phyloP scores from a whole-genome alignment of 2,329 filamentous ascomycete genomes.

The Verticillium dahliae region DNA sequence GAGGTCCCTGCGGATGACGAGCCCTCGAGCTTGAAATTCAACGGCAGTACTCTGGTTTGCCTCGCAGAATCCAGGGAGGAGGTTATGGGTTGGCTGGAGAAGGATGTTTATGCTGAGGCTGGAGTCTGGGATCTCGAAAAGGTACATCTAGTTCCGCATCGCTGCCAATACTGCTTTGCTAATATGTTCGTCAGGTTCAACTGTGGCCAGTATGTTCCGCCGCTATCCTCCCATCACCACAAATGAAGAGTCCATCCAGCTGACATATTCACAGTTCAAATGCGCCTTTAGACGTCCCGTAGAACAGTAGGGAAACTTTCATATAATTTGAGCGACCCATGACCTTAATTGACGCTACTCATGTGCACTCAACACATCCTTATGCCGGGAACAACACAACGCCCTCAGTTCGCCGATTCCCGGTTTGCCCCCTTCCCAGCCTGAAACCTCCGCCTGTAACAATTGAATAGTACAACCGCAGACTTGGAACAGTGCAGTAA shows the following conservation, averaged over 20 bases:
- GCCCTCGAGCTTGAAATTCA: slow-evolving; percentile 57
- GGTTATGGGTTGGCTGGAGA: slow-evolving; percentile 56
- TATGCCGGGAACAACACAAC: neutral
- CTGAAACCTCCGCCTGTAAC: neutral
- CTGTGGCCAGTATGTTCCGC: slow-evolving; percentile 38
- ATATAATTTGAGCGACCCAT: neutral
- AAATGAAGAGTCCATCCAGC: neutral
- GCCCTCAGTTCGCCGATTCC: neutral
- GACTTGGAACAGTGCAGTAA: neutral
- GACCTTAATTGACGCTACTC: neutral
- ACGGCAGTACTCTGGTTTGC: slow-evolving; percentile 65
- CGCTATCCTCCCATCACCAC: neutral
- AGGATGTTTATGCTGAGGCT: slow-evolving; percentile 64
- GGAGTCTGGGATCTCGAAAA: slow-evolving; percentile 80
- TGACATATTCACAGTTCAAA: slow-evolving; percentile 23
- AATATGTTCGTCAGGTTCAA: slow-evolving; percentile 27
- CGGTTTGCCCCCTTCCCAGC: neutral
- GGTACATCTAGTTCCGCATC: slow-evolving; percentile 24
- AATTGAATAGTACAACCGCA: neutral
- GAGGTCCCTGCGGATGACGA: slow-evolving; percentile 57
- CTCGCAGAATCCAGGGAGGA: slow-evolving; percentile 64
- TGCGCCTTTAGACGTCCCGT: slow-evolving; percentile 30
- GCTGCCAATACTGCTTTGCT: neutral
- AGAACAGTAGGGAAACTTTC: neutral
- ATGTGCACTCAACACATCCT: neutral